These are phyloP conservation scores for Penicillium crystallinum DNA, from an alignment of 495 filamentous ascomycete genomes.

Conservation along the genomic window DNA sequence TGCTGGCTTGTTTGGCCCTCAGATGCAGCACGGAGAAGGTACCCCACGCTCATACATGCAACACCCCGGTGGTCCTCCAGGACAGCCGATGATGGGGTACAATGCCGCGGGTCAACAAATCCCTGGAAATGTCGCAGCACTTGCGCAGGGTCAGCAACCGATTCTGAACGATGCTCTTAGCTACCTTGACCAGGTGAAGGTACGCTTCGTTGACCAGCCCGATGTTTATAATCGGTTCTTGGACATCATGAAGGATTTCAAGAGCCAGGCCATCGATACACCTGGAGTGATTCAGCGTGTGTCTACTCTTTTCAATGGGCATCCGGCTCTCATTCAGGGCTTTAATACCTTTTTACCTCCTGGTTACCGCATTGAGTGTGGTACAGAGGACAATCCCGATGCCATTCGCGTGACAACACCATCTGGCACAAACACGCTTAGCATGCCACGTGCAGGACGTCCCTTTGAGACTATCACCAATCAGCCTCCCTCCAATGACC, in stretches of 20 bases:
- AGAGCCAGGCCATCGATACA: conserved; percentile 97
- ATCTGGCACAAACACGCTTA: conserved; percentile 67
- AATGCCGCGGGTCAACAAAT: conserved; percentile 42
- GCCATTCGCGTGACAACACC: conserved; percentile 96
- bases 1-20: conserved; percentile 63
- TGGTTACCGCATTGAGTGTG: conserved; percentile 96
- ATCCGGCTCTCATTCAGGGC: conserved; percentile 94
- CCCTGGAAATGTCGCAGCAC: conserved; percentile 53
- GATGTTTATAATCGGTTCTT: conserved; percentile 98
- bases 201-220: conserved; percentile 92
- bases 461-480: conserved; percentile 41
- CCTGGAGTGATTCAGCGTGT: conserved; percentile 97
- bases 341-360: conserved; percentile 99
- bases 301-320: conserved; percentile 92
- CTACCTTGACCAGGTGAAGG: conserved; percentile 98
- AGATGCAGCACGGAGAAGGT: conserved; percentile 56
- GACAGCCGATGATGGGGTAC: conserved; percentile 58
- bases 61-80: conserved; percentile 50
- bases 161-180: conserved; percentile 96
- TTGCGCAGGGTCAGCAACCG: conserved; percentile 84
- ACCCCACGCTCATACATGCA: conserved; percentile 60
- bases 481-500: conserved; percentile 27
- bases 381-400: conserved; percentile 84
- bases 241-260: conserved; percentile 99
- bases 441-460: conserved; percentile 50